Evolutionary conservation across 23 red algal genomes (phyloP), one percentile per base, ranked within the genome.

Genomic region (Gracilaria gracilis): DNA sequence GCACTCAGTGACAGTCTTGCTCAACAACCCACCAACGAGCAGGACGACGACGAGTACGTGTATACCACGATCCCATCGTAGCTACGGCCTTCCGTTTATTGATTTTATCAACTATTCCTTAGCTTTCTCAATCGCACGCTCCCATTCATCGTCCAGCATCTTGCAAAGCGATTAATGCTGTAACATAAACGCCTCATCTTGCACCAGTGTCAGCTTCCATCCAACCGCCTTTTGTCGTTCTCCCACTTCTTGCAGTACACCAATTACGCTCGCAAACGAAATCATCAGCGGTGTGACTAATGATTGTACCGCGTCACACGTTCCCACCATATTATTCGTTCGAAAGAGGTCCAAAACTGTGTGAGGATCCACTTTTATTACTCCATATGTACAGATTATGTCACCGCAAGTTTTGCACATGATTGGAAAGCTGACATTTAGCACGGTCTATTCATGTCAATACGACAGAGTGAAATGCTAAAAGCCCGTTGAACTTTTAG

Each of bases 21-120:
- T 6, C 67, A 78, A 4, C 8, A 66, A 15, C n/a, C n/a, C n/a
- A n/a, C n/a, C n/a, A n/a, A n/a, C n/a, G 46, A 62, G 8, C 65
- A 87, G 4, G 37, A 74, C 32, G 34, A 87, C 40, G 62, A 67
- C 16, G 83, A 87, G 13, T 89, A 74, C 31, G 85, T 89, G 21
- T 71, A 78, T 12, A 72, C 66, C 21, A 89, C 85, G 20, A 71
- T 72, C 21, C 85, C 85, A 12, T 72, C 85, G 16, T 89, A 89
- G 39, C 42, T 62, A 71, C 36, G 25, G 76, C 32, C 53, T 61
- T 53, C 71, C 34, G 65, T 49, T 40, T 6, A 42, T 65, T 5
- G 17, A n/a, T 34, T 89, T 89, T 12, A 14, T 33, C 33, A 89
- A 62, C 28, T 48, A 33, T 50, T 89, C 85, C 54, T 49, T 89